Evolutionary conservation across 192 early-diverging fungal genomes (phyloP), one percentile per base, ranked within the genome.

Genomic region (Gigaspora rosea): DNA sequence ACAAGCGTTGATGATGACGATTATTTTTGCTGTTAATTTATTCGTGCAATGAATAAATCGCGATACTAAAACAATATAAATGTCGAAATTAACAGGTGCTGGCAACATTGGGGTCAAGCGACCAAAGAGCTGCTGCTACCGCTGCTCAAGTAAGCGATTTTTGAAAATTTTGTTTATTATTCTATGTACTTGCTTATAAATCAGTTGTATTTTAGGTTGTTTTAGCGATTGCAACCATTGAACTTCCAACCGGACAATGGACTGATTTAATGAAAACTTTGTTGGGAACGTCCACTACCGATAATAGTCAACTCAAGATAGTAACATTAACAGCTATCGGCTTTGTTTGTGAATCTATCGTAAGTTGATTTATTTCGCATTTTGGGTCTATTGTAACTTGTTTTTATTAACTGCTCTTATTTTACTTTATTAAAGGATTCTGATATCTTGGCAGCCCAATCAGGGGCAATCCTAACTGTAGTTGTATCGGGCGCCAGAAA

Each of bases 401-500:
- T 9, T 57, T 52, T 1, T 59, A 52, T 75, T 8, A 41, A 46
- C 12, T 54, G 20, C 3, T 47, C 36, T 49, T 62, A 48, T 49
- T 12, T 12, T 56, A 71, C 7, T 33, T 27, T 49, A 15, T 64
- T 52, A 12, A 33, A 94, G 92, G 89, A 92, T 62, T 93, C 93
- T 33, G 88, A 93, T 47, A 90, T 96, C 57, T 85, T 99, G 68
- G 83, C 91, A 9, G 71, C 88, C 47, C 93, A 98, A 80, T 88
- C 95, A 75, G 95, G 96, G 81, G 83, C 88, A 41, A 98, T 99
- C 81, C 84, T 99, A 73, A 98, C 96, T 22, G 95, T 96, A 0
- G 94, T 99, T 58, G 91, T 95, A 13, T 92, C 95, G 81, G 98
- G 98, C 47, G 97, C 96, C n/a, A 90, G 92, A 47, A 95, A 95